These are phyloP conservation scores for Phlebiopsis gigantea DNA, from an alignment of 768 basidiomycete species.

Conservation along the genomic window DNA sequence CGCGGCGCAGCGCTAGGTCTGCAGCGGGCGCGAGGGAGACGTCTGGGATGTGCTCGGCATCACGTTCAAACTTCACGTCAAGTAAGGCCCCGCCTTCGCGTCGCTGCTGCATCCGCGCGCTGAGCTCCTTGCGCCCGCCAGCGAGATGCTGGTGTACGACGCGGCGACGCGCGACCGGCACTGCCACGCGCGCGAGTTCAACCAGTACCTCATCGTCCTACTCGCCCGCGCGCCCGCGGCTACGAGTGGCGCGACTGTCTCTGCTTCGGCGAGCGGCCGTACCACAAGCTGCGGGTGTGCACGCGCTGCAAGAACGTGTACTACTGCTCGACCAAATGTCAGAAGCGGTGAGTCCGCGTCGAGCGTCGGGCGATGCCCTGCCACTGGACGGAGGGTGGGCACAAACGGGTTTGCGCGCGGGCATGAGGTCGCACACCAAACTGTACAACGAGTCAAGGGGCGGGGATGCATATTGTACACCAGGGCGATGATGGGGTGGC, in stretches of 20 bases:
- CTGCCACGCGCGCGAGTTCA: not conserved
- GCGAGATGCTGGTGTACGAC: not conserved
- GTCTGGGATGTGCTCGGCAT: not conserved
- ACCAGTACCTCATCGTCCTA: not conserved
- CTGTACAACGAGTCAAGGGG: not conserved
- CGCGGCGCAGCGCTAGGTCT: not conserved
- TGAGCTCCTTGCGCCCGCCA: not conserved
- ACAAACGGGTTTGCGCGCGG: not conserved
- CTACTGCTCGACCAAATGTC: not conserved
- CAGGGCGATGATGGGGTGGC: not conserved
- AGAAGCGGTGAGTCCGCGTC: not conserved
- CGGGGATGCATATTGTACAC: too few species aligned
- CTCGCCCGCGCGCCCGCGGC: not conserved
- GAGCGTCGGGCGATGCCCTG: not conserved
- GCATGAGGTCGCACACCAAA: not conserved
- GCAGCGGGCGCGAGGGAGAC: slow-evolving; percentile 1
- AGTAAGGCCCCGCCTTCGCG: not conserved
- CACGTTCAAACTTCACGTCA: not conserved
- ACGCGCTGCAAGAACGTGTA: not conserved
- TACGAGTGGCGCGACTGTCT: not conserved
- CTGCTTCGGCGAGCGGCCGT: slow-evolving; percentile 1
- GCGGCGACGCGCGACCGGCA: not conserved
- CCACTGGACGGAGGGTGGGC: not conserved
- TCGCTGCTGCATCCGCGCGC: not conserved
- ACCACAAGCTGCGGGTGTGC: not conserved